Evolutionary conservation across 2,329 filamentous ascomycete genomes (phyloP), one percentile per base, ranked within the genome.

Genomic region (Calonectria pseudoturangicola): DNA sequence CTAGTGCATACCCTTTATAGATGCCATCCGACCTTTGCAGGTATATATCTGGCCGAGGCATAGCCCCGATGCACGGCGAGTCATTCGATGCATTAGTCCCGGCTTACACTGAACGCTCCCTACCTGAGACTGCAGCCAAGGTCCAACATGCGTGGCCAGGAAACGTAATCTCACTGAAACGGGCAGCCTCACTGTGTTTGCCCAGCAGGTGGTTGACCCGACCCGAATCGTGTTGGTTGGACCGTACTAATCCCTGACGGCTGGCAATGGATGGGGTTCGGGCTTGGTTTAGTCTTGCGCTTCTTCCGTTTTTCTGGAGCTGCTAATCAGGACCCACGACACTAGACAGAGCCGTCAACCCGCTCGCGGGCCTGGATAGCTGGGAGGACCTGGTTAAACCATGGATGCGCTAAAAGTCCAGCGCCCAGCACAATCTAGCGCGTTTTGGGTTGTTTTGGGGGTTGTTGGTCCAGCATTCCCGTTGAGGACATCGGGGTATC

Each of bases 31-130:
- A 9, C 9, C 27, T 50, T 13, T 16, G 18, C 36, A 8, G 28
- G 58, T 48, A 33, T 48, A 33, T 28, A n/a, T 47, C 18, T 47
- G 39, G 18, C 41, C 21, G 21, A 50, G 18, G 54, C 30, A 43
- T 18, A 27, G 65, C 51, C 28, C 45, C 15, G 25, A 56, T 47
- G 54, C 41, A 39, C 30, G 21, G 1, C 69, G 69, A 71, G 64
- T 67, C 64, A 71, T 54, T 51, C 56, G 56, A 56, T 56, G 56
- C 64, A 63, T 67, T 71, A 67, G 64, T 71, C 64, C 33, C 36
- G 41, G 54, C 30, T 60, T 54, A n/a, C 47, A 63, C 25, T 63
- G 58, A 60, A 60, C 28, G 28, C 33, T 58, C n/a, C 54, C 30
- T 45, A 58, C 56, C 56, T 67, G 64, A 67, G 64, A 67, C 69